Base-by-base conservation (phyloP, 2,329 filamentous ascomycete genomes). In the Emericellopsis cladophorae region DNA sequence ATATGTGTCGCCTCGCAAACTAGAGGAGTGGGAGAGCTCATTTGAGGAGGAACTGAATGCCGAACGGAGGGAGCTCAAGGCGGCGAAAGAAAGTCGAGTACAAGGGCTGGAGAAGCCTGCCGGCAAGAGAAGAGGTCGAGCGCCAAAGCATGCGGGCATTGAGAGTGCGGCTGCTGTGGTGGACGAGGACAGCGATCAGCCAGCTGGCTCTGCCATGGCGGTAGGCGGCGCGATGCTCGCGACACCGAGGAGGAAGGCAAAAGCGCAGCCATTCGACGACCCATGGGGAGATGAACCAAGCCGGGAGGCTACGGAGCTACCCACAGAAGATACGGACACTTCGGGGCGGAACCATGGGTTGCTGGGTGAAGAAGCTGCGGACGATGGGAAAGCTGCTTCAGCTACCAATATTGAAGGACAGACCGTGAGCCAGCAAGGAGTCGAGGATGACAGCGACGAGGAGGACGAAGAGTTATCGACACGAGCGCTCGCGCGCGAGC, bases 21-120 rank as follows among this genome's bases (percentile, higher is more conserved):
- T 78, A 4, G 77, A 81, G 51, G 64, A 74, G 0, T 81, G 68
- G 61, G 75, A 79, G 46, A 67, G 64, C 40, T 52, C 59, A 2
- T 55, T 62, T 12, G 62, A 65, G 39, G 56, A 67, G 18, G 58
- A 64, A 42, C 54, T 63, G 16, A 66, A 70, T n/a, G 51, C 59
- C 36, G 59, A 65, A 32, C 57, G 59, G 44, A 43, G 51, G 36
- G 40, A 46, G 4, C 38, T 39, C 15, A 31, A 41, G 12, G 15
- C 33, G 15, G 42, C 43, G 21, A 39, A 41, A 8, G 29, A 39
- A 14, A 15, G 18, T 16, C n/a, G 6, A 16, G 9, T 24, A 9
- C 10, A 29, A 31, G n/a, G 21, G 31, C 29, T 5, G 29, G 16
- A 14, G 35, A 24, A 22, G 14, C 21, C 12, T 29, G 12, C 24